phyloP scores from a whole-genome alignment of 2,329 filamentous ascomycete species.

The Didymosphaeria variabile region DNA sequence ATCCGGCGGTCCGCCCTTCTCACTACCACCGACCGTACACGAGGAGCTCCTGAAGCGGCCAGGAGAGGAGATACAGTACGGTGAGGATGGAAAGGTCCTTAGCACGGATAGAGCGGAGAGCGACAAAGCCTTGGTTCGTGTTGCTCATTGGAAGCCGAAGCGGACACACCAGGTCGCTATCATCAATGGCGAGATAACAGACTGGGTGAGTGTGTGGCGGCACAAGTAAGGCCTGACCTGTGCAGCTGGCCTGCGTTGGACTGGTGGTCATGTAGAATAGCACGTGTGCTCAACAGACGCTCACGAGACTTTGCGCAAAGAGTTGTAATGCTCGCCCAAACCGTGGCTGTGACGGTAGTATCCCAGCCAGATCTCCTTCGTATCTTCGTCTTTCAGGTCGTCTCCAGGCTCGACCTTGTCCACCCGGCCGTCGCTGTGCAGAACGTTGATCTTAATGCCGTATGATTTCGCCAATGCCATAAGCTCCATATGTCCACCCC shows the following conservation, averaged over 20 bases:
- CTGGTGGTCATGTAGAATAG: neutral
- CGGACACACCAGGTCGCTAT: constrained; percentile 62
- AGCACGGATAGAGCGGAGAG: constrained; percentile 56
- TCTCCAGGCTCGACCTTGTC: constrained; percentile 73
- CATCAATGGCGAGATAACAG: constrained; percentile 59
- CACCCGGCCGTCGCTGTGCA: constrained; percentile 81
- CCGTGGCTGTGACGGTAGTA: constrained; percentile 96
- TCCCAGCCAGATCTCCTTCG: constrained; percentile 82
- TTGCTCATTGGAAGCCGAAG: constrained; percentile 65
- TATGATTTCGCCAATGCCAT: constrained; percentile 84
- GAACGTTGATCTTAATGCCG: constrained; percentile 79
- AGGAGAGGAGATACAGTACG: constrained; percentile 72
- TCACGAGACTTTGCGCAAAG: constrained; percentile 62
- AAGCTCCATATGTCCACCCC: constrained; percentile 94
- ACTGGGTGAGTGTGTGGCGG: constrained; percentile 61
- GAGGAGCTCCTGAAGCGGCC: constrained; percentile 74
- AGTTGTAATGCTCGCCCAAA: constrained; percentile 97
- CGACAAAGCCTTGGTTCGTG: constrained; percentile 50
- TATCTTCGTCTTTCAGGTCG: constrained; percentile 50
- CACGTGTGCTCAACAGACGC: neutral
- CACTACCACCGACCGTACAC: constrained; percentile 74
- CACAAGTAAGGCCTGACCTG: constrained; percentile 34
- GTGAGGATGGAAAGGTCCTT: constrained; percentile 61
- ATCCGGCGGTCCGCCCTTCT: constrained; percentile 76
- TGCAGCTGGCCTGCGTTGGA: constrained; percentile 15